Conservation (phyloP, 768 basidiomycete genomes). For the Tylopilus rubrobrunneus region DNA sequence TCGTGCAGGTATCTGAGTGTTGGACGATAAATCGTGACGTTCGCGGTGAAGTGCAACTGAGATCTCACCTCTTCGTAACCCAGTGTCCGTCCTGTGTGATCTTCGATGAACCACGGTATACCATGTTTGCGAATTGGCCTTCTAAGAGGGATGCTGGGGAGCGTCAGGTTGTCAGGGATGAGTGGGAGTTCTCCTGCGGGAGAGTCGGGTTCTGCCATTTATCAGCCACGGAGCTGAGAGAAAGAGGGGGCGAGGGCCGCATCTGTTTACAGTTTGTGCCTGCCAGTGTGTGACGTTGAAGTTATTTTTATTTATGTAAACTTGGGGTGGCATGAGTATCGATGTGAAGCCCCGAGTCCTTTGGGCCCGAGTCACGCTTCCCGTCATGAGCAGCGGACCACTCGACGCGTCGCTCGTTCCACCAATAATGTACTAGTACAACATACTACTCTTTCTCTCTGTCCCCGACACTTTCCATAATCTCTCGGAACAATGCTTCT, state of each 20-base stretch:
- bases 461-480: conserved; percentile 63
- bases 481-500: conserved; percentile 57
- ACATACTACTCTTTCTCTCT: conserved; percentile 62
- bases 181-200: conserved; percentile 28
- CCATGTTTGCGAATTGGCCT: conserved; percentile 23
- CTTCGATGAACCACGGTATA: conserved; percentile 41
- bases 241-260: background rate
- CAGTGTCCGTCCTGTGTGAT: conserved; percentile 34
- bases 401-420: conserved; percentile 46
- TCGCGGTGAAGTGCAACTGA: background rate
- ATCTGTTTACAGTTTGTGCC: background rate
- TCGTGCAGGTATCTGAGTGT: conserved; percentile 33
- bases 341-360: background rate
- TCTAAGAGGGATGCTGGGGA: conserved; percentile 30
- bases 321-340: no score
- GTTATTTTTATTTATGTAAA: background rate
- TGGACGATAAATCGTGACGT: background rate
- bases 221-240: background rate
- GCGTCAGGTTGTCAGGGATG: conserved; percentile 37
- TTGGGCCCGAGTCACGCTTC: background rate
- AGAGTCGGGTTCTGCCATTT: conserved; percentile 29
- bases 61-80: conserved; percentile 35
- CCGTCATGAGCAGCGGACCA: conserved; percentile 15
- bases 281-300: background rate
- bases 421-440: conserved; percentile 76